Evolutionary conservation across 2,329 filamentous ascomycete genomes (phyloP).

Genomic region (Tolypocladium sp.): DNA sequence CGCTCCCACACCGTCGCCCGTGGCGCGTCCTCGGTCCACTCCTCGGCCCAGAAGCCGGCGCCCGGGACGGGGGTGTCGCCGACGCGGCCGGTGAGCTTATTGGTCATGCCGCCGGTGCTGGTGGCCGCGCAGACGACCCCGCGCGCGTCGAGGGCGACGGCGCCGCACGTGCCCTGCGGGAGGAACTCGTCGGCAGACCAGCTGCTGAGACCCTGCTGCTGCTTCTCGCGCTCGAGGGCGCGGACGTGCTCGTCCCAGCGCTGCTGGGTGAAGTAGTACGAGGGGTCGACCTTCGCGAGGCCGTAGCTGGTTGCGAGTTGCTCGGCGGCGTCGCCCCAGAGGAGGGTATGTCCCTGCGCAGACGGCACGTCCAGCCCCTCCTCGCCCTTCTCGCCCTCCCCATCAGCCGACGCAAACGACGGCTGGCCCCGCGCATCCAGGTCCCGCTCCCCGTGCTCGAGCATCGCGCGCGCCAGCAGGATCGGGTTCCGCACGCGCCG

Average conservation of each 20-base stretch:
- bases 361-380: conserved; percentile 35
- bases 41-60: conserved; percentile 84
- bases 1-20: conserved; percentile 6
- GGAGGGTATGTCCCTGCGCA: conserved; percentile 60
- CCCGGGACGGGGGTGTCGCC: conserved; percentile 80
- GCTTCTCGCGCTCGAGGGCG: conserved; percentile 42
- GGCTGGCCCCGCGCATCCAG: conserved; percentile 26
- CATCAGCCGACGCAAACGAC: conserved; percentile 4
- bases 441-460: conserved; percentile 57
- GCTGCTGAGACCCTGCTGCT: conserved; percentile 28
- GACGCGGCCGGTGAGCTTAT: conserved; percentile 77
- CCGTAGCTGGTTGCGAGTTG: conserved; percentile 58
- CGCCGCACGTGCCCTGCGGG: conserved; percentile 77
- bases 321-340: conserved; percentile 62
- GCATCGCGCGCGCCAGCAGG: conserved; percentile 59
- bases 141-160: conserved; percentile 68
- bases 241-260: conserved; percentile 70
- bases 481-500: conserved; percentile 73
- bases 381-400: conserved; percentile 13
- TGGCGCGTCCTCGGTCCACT: conserved; percentile 51
- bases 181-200: conserved; percentile 60
- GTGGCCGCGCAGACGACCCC: conserved; percentile 64
- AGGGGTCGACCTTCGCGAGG: conserved; percentile 56
- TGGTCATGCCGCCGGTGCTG: conserved; percentile 72
- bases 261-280: conserved; percentile 71